Conservation (phyloP, 2,329 filamentous ascomycete species). For the Penicillium psychrosexuale region DNA sequence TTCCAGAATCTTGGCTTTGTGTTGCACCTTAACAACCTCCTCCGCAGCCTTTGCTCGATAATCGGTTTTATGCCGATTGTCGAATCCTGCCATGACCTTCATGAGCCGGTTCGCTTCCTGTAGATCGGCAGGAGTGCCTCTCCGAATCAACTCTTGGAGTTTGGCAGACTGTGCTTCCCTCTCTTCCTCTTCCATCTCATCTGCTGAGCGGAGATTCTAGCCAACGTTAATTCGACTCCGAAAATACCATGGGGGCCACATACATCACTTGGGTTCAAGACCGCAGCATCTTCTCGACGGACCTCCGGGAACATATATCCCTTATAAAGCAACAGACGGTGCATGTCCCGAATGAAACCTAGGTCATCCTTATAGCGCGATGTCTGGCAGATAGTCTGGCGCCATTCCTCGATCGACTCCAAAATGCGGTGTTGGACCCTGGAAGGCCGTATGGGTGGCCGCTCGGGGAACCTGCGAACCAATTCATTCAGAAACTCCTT, state of each 20-base stretch:
- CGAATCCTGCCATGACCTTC: constrained; percentile 99
- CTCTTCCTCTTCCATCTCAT: constrained; percentile 99
- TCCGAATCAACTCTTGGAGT: constrained; percentile 89
- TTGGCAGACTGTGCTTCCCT: constrained; percentile 95
- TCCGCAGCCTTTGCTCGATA: constrained; percentile 97
- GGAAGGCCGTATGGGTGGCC: constrained; percentile 79
- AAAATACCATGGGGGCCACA: constrained; percentile 39
- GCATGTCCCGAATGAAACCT: constrained; percentile 97
- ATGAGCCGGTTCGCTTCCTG: constrained; percentile 97
- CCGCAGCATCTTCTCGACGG: constrained; percentile 87
- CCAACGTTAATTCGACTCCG: constrained; percentile 27
- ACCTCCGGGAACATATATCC: constrained; percentile 95
- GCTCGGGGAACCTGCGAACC: constrained; percentile 90
- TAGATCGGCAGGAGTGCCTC: constrained; percentile 86
- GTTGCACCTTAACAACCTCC: constrained; percentile 90
- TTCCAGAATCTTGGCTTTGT: constrained; percentile 87
- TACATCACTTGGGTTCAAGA: constrained; percentile 95
- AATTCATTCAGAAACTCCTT: constrained; percentile 99
- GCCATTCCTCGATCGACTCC: constrained; percentile 97
- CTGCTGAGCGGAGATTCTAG: constrained; percentile 89
- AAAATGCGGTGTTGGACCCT: constrained; percentile 89
- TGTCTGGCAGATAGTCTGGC: constrained; percentile 95
- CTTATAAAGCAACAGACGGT: constrained; percentile 91
- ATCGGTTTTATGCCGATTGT: constrained; percentile 92
- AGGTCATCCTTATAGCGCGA: constrained; percentile 96